These are phyloP conservation scores for Suillus bovinus DNA, from an alignment of 768 basidiomycete species.

Conservation along the genomic window DNA sequence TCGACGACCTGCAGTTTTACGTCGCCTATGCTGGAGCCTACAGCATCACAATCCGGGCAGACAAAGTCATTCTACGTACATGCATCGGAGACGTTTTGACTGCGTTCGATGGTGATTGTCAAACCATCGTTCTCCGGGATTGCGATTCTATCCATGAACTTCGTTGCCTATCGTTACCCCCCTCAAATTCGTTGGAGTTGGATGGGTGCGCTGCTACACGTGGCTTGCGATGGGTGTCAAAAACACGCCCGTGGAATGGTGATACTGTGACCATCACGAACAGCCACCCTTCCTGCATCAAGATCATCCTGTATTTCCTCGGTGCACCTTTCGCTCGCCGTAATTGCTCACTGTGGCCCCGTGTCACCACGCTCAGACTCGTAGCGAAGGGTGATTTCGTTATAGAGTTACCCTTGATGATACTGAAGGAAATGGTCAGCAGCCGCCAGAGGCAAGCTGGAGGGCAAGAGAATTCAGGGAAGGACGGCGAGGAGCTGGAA, in stretches of 20 bases:
- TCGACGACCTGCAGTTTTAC: not conserved
- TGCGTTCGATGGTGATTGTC: not conserved
- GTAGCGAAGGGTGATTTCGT: not conserved
- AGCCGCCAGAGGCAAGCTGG: not conserved
- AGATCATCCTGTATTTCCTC: not conserved
- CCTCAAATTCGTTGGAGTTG: not conserved
- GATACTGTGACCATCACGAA: not conserved
- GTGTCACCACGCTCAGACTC: not conserved
- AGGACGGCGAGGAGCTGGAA: not conserved
- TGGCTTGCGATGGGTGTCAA: not conserved
- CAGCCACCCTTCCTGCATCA: not conserved
- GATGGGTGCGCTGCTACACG: not conserved
- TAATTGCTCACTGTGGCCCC: not conserved
- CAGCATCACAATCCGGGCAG: not conserved
- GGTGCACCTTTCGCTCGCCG: not conserved
- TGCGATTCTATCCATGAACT: not conserved
- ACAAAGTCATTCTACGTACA: not conserved
- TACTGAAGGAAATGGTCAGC: not conserved
- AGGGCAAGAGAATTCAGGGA: not conserved
- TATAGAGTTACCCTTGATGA: not conserved
- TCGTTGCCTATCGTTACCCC: not conserved
- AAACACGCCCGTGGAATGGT: not conserved
- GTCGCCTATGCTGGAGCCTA: fast-evolving
- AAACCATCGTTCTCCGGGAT: not conserved
- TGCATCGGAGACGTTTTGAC: not conserved